These are phyloP conservation scores for Nicotiana attenuata DNA, from an alignment of 257 asterid genomes.

Conservation along the genomic window DNA sequence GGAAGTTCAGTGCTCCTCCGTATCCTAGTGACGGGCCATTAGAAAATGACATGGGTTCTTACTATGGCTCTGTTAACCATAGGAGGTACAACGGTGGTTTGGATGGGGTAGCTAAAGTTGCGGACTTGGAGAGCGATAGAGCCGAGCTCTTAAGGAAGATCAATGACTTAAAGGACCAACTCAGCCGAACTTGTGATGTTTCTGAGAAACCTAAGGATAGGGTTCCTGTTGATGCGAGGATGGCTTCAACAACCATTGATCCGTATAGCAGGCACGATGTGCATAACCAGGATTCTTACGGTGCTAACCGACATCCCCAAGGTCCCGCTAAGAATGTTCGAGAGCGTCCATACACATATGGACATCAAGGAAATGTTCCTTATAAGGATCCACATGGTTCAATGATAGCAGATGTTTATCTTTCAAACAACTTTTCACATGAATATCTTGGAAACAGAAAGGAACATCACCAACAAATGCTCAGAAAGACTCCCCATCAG, in stretches of 20 bases:
- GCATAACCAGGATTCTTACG: constrained; percentile 41
- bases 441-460: constrained; percentile 38
- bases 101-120: constrained; percentile 48
- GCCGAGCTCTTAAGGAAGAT: constrained; percentile 77
- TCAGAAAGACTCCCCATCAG: constrained; percentile 37
- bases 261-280: constrained; percentile 38
- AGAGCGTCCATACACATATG: constrained; percentile 36
- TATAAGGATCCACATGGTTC: constrained; percentile 38
- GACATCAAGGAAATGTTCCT: constrained; percentile 31
- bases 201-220: constrained; percentile 48
- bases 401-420: constrained; percentile 38
- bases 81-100: constrained; percentile 37
- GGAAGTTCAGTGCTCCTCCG: constrained; percentile 33
- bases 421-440: constrained; percentile 34
- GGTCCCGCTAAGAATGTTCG: constrained; percentile 27
- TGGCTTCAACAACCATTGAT: constrained; percentile 38
- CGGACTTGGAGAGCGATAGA: constrained; percentile 59
- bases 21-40: constrained; percentile 61
- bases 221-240: constrained; percentile 25
- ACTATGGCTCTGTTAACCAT: constrained; percentile 43
- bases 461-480: constrained; percentile 41
- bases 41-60: constrained; percentile 36
- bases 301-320: constrained; percentile 35
- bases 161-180: constrained; percentile 69
- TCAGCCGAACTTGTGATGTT: constrained; percentile 57